Evolutionary conservation across 2,329 filamentous ascomycete genomes (phyloP), one percentile per base, ranked within the genome.

Genomic region (Colletotrichum spaethianum): DNA sequence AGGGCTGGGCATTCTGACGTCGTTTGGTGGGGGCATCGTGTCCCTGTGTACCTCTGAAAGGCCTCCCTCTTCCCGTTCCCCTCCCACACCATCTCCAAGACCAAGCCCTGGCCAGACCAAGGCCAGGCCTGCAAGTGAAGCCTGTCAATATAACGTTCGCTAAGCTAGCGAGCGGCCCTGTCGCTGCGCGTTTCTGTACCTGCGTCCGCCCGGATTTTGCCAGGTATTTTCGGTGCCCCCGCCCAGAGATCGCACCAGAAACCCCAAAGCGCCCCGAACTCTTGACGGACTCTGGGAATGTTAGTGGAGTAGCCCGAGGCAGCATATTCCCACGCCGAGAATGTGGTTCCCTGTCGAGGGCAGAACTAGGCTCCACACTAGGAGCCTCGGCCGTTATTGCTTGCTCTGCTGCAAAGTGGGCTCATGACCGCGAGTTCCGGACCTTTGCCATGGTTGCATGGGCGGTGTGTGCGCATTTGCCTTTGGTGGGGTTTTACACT

Each of bases 161-260:
- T 16, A 23, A 31, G 18, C 26, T 18, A 16, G 23, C 33, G 23
- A n/a, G 42, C 36, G 23, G 44, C 42, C 44, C 67, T 53, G n/a
- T 44, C 44, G 40, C 53, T 57, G 33, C 20, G 57, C 65, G 65
- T 61, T 28, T 59, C 46, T 64, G 69, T 72, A 72, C 69, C 69
- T 72, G 69, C 69, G 46, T 69, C 65, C 63, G 65, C 42, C 44
- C 65, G 46, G 61, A 12, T 63, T 33, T 5, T 44, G 36, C 61
- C 14, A 44, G 38, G 42, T 31, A 44, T 63, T 55, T 40, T 26
- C 26, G 20, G 36, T 26, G 7, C 4, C 55, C 23, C n/a, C 46
- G 16, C 16, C 55, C 28, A n/a, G 14, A 59, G 6, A 20, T n/a
- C n/a, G 18, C 48, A 14, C 18, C 11, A 9, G 23, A 31, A 26